Evolutionary conservation across 306 rosid genomes (phyloP).

Genomic region (Inga oerstediana): DNA sequence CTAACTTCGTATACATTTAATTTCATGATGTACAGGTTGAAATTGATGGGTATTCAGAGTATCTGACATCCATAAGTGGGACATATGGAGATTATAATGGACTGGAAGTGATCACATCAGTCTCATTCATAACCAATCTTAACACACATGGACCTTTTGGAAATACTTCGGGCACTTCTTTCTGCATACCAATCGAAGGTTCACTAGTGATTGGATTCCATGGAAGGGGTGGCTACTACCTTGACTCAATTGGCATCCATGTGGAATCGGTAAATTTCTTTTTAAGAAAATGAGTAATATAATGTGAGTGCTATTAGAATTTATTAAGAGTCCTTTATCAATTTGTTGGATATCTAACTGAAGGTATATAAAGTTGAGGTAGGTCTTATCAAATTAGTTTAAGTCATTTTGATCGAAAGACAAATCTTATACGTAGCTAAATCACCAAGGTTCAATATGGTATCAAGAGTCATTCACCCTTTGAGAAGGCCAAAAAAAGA

Average conservation of each 20-base stretch:
- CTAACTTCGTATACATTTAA: neutral
- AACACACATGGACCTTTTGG: neutral
- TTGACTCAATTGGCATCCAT: neutral
- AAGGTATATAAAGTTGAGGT: too few species aligned
- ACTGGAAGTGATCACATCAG: neutral
- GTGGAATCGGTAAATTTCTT: neutral
- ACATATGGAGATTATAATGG: neutral
- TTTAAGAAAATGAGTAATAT: too few species aligned
- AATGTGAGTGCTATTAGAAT: too few species aligned
- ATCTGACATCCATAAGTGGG: neutral
- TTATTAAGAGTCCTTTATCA: too few species aligned
- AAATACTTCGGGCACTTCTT: neutral
- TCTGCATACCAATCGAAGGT: neutral
- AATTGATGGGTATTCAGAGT: neutral
- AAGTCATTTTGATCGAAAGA: too few species aligned
- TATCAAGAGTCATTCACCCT: too few species aligned
- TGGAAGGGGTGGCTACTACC: neutral
- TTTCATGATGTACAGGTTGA: neutral
- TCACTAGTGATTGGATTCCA: neutral
- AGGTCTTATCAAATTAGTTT: too few species aligned
- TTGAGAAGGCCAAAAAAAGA: too few species aligned
- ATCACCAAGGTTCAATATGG: too few species aligned
- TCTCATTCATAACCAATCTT: neutral
- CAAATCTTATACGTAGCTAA: too few species aligned
- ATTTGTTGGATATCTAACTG: too few species aligned